Percentiles rank a stretch among this genome's conserved stretches.
phyloP scores from a whole-genome alignment of 768 basidiomycete species.

The Lactarius vividus region DNA sequence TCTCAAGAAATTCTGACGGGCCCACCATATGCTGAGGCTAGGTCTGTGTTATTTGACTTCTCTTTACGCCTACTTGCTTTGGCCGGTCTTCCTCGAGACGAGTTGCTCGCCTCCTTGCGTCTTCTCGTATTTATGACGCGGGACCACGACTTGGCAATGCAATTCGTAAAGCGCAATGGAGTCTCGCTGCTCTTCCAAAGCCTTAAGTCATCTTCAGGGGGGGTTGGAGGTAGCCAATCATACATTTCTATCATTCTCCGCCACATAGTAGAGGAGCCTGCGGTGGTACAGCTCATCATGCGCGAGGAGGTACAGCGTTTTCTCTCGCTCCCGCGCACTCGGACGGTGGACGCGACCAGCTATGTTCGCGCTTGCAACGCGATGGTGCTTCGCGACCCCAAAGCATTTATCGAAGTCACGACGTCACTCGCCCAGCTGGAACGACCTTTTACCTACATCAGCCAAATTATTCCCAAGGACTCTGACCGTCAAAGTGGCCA shows the following conservation, averaged over 20 bases:
- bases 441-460: slow-evolving; percentile 47
- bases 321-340: slow-evolving; percentile 69
- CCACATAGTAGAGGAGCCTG: slow-evolving; percentile 80
- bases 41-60: slow-evolving; percentile 69
- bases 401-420: slow-evolving; percentile 71
- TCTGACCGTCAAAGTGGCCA: slow-evolving; percentile 8
- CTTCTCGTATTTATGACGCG: slow-evolving; percentile 83
- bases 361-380: slow-evolving; percentile 77
- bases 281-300: slow-evolving; percentile 68
- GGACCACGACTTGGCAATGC: slow-evolving; percentile 57
- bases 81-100: slow-evolving; percentile 68
- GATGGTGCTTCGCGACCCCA: slow-evolving; percentile 78
- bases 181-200: slow-evolving; percentile 62
- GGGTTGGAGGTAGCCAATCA: slow-evolving; percentile 61
- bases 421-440: slow-evolving; percentile 69
- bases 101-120: slow-evolving; percentile 77
- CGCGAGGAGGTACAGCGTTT: slow-evolving; percentile 79
- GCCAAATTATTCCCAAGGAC: slow-evolving; percentile 34
- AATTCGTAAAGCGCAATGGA: slow-evolving; percentile 69
- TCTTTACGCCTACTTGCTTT: slow-evolving; percentile 68
- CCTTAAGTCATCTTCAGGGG: slow-evolving; percentile 55
- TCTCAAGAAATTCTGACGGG: slow-evolving; percentile 54
- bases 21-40: slow-evolving; percentile 59
- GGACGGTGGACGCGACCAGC: slow-evolving; percentile 61
- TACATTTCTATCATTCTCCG: slow-evolving; percentile 89